These are phyloP conservation scores for Ramularia collo-cygni DNA, from an alignment of 2,329 filamentous ascomycete species.

Conservation along the genomic window DNA sequence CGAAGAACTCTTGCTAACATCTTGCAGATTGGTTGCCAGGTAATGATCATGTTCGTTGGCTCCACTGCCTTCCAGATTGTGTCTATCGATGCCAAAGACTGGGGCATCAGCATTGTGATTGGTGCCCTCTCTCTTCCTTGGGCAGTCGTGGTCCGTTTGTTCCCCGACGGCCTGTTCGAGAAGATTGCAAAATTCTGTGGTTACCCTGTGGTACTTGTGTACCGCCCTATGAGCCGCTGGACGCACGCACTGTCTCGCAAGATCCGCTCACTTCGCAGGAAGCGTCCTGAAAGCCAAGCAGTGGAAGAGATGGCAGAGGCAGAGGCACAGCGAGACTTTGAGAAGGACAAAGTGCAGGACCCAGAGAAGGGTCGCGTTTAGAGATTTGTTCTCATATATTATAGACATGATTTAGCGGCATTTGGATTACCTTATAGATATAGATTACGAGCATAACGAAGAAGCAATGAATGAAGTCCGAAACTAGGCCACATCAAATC, in stretches of 20 bases:
- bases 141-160: constrained; percentile 69
- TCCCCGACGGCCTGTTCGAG: constrained; percentile 64
- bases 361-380: constrained; percentile 6
- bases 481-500: too few species aligned
- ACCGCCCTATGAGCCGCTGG: constrained; percentile 15
- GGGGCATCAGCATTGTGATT: constrained; percentile 79
- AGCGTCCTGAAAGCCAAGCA: constrained; percentile 13
- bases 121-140: constrained; percentile 76
- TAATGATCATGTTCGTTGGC: constrained; percentile 85
- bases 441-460: constrained; percentile 3
- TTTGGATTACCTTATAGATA: constrained; percentile 4
- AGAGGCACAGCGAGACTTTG: neutral
- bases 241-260: constrained; percentile 13
- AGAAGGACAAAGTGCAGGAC: constrained; percentile 10
- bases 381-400: neutral
- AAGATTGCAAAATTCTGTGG: constrained; percentile 36
- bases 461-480: neutral
- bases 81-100: constrained; percentile 63
- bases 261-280: constrained; percentile 11
- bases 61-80: constrained; percentile 65
- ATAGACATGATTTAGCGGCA: constrained; percentile 5
- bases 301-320: constrained; percentile 12
- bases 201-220: constrained; percentile 22
- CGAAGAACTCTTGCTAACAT: too few species aligned
- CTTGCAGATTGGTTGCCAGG: constrained; percentile 56